phyloP scores from a whole-genome alignment of 257 asterid genomes.

The Nemophila menziesii region DNA sequence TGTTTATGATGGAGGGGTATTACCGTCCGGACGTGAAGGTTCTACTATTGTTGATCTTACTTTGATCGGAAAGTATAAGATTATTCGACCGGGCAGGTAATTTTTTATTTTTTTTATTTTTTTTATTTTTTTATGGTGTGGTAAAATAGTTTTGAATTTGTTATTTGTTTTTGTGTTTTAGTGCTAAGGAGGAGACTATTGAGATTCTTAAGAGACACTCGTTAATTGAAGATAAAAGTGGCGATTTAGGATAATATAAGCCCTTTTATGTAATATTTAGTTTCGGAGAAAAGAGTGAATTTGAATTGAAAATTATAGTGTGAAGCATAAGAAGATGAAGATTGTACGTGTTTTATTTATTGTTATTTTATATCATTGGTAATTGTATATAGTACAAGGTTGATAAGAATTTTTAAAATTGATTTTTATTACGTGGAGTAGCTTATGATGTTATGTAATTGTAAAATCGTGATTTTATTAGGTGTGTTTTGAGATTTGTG shows the following conservation, averaged over 20 bases:
- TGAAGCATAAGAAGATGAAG: no score
- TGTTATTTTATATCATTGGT: no score
- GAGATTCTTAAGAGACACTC: conserved; percentile 42
- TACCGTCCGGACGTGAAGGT: conserved; percentile 86
- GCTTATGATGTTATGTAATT: no score
- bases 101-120: conserved; percentile 2
- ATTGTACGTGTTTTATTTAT: no score
- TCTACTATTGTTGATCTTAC: conserved; percentile 83
- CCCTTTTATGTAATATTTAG: no score
- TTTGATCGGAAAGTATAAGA: conserved; percentile 53
- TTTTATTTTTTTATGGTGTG: background rate
- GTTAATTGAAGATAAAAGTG: conserved; percentile 30
- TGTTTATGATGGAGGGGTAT: conserved; percentile 63
- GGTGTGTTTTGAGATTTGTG: no score
- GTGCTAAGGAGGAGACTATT: conserved; percentile 60
- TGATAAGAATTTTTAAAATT: no score
- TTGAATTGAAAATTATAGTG: no score
- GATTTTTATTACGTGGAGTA: no score
- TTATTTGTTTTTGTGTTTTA: conserved; percentile 9
- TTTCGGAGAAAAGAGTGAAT: no score
- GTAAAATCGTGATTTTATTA: no score
- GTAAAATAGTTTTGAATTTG: conserved; percentile 8
- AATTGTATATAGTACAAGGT: no score
- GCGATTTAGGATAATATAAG: conserved; percentile 15
- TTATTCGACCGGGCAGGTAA: conserved; percentile 83